phyloP scores from a whole-genome alignment of 1,139 yeast genomes.

The Pichia sp. region DNA sequence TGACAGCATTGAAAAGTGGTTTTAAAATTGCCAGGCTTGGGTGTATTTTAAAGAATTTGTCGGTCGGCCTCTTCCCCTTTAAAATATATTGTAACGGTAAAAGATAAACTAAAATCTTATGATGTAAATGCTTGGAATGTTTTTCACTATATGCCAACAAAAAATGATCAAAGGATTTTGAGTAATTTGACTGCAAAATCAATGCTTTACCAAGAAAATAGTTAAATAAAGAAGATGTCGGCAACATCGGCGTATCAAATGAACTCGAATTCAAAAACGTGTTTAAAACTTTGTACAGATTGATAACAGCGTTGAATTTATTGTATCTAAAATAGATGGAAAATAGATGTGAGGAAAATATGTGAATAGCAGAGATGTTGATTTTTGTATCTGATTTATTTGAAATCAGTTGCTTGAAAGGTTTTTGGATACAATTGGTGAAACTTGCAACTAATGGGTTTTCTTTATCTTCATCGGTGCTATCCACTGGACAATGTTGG shows the following conservation, averaged over 20 bases:
- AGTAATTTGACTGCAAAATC: slow-evolving; percentile 3
- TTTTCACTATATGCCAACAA: slow-evolving; percentile 22
- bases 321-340: slow-evolving; percentile 62
- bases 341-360: slow-evolving; percentile 65
- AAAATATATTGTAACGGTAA: slow-evolving; percentile 48
- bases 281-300: slow-evolving; percentile 64
- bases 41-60: slow-evolving; percentile 1
- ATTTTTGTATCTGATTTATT: slow-evolving; percentile 60
- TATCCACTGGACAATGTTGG: background rate
- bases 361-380: slow-evolving; percentile 56
- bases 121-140: slow-evolving; percentile 16
- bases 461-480: background rate
- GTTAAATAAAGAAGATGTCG: slow-evolving; percentile 44
- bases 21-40: slow-evolving; percentile 27
- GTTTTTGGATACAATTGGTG: slow-evolving; percentile 61
- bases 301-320: slow-evolving; percentile 70
- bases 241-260: slow-evolving; percentile 36
- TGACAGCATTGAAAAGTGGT: slow-evolving; percentile 33
- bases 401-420: slow-evolving; percentile 71
- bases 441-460: slow-evolving; percentile 22
- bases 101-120: slow-evolving; percentile 36
- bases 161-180: slow-evolving; percentile 1
- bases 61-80: slow-evolving; percentile 33
- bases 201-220: slow-evolving; percentile 43
- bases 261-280: slow-evolving; percentile 1